Percentiles rank a stretch among this genome's conserved stretches.
Conservation (phyloP, 2,329 filamentous ascomycete species). For the Knoxdaviesia proteae region DNA sequence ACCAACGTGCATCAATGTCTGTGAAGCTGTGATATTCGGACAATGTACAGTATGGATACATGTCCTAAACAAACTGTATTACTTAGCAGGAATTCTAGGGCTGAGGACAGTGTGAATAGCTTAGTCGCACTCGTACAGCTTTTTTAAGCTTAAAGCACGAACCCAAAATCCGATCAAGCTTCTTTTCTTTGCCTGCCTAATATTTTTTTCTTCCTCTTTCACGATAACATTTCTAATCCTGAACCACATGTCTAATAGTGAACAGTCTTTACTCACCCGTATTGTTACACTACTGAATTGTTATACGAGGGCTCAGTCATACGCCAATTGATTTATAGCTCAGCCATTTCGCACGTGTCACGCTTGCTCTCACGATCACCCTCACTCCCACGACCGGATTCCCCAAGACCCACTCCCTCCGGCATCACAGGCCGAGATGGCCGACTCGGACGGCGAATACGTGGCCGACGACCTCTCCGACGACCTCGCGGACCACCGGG, state of each 20-base stretch:
- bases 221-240: no score
- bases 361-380: not conserved
- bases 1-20: no score
- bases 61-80: not conserved
- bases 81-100: not conserved
- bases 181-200: no score
- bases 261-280: no score
- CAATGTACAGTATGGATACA: not conserved
- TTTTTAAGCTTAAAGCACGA: not conserved
- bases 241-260: no score
- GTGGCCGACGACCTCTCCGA: constrained; percentile 41
- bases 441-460: constrained; percentile 54
- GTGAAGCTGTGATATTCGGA: no score
- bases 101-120: not conserved
- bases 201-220: no score
- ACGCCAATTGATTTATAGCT: not conserved
- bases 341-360: not conserved
- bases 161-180: no score
- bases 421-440: constrained; percentile 23
- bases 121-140: not conserved
- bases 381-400: not conserved
- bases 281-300: no score
- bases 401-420: no score
- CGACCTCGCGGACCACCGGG: constrained; percentile 31
- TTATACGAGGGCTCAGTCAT: no score